phyloP scores from a whole-genome alignment of 306 rosid genomes.

The Rubus idaeus region DNA sequence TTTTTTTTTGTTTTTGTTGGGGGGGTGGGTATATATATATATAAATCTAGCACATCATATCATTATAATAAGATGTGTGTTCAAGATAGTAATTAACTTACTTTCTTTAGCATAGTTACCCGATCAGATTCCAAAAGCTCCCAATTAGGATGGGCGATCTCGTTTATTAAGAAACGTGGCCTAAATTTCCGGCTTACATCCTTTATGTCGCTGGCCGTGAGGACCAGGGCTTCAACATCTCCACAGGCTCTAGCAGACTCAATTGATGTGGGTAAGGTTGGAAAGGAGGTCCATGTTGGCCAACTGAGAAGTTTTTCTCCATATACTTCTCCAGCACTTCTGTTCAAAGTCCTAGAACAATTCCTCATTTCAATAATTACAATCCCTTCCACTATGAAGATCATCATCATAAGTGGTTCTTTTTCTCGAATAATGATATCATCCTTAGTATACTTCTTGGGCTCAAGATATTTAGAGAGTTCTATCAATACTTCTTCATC shows the following conservation, averaged over 20 bases:
- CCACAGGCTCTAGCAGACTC: not conserved
- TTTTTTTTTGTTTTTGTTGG: no score
- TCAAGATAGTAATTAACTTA: no score
- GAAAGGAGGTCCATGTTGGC: not conserved
- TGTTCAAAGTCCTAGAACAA: no score
- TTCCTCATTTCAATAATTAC: not conserved
- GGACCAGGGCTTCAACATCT: not conserved
- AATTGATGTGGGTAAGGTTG: not conserved
- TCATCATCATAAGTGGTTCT: slow-evolving; percentile 13
- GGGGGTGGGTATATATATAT: no score
- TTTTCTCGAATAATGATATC: slow-evolving; percentile 5
- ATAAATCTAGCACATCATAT: no score
- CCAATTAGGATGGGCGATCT: no score
- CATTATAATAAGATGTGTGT: no score
- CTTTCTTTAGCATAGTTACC: no score
- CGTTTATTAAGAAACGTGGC: no score
- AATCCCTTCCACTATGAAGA: not conserved
- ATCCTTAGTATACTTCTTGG: not conserved
- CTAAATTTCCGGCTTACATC: not conserved
- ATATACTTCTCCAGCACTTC: not conserved
- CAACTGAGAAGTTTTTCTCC: not conserved
- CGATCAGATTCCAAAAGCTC: no score
- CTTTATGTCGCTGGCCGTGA: not conserved
- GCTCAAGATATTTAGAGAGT: slow-evolving; percentile 14
- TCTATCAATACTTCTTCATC: not conserved